phyloP scores from a whole-genome alignment of 768 basidiomycete genomes.

The Arthromyces matolae region DNA sequence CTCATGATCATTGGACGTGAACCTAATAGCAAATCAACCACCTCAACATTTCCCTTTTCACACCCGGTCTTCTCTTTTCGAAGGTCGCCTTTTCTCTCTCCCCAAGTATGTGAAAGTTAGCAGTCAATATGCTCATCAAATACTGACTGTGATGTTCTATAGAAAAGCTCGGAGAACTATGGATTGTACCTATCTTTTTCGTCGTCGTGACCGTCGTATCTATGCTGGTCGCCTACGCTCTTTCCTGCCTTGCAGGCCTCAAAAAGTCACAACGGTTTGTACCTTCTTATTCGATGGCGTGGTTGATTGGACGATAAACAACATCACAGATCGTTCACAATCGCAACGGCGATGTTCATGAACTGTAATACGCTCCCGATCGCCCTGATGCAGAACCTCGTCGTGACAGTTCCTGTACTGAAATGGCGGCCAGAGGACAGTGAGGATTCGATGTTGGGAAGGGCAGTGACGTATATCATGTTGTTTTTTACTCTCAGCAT shows the following conservation, averaged over 20 bases:
- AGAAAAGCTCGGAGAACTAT: constrained; percentile 79
- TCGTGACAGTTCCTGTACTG: constrained; percentile 75
- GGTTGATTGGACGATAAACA: not conserved
- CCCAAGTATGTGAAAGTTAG: constrained; percentile 47
- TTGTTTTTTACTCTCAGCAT: constrained; percentile 93
- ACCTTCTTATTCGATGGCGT: not conserved
- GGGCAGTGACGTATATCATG: constrained; percentile 86
- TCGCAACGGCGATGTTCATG: constrained; percentile 86
- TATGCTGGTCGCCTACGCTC: constrained; percentile 57
- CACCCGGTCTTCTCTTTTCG: constrained; percentile 82
- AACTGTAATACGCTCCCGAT: constrained; percentile 95
- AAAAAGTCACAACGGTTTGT: constrained; percentile 72
- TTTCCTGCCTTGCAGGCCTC: constrained; percentile 64
- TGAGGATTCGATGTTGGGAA: constrained; percentile 84
- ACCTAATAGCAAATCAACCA: constrained; percentile 67
- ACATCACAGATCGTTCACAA: constrained; percentile 55
- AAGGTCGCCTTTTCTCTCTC: constrained; percentile 93
- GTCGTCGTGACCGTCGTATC: constrained; percentile 70
- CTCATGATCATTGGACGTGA: not conserved
- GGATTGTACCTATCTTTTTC: constrained; percentile 87
- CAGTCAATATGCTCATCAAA: too few species aligned
- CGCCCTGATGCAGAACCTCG: constrained; percentile 89
- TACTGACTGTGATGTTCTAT: not conserved
- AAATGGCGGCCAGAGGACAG: constrained; percentile 82
- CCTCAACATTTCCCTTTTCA: constrained; percentile 87